These are phyloP conservation scores for Lithospermum erythrorhizon DNA, from an alignment of 257 asterid species.

Conservation along the genomic window DNA sequence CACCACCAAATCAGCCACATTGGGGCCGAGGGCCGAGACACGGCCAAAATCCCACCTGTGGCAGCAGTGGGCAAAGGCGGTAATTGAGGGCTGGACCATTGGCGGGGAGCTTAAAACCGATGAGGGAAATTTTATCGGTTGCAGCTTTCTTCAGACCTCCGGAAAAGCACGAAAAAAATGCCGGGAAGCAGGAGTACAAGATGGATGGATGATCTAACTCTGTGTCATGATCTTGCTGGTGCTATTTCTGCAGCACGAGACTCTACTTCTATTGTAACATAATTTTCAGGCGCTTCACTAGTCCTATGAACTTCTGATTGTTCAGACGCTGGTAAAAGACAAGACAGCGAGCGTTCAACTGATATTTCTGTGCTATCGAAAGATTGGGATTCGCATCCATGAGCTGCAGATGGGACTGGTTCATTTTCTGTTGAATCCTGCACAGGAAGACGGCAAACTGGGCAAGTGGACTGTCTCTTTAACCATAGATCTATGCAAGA, in stretches of 20 bases:
- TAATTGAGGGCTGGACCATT: no score
- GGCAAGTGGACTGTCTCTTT: slow-evolving; percentile 75
- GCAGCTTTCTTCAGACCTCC: no score
- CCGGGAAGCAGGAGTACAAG: not conserved
- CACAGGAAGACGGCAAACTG: slow-evolving; percentile 74
- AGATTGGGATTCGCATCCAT: slow-evolving; percentile 22
- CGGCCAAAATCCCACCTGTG: no score
- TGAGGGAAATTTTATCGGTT: no score
- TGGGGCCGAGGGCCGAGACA: no score
- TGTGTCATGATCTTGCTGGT: slow-evolving; percentile 25
- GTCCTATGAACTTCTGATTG: slow-evolving; percentile 19
- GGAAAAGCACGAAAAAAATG: no score
- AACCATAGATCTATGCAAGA: slow-evolving; percentile 86
- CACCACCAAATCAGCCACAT: no score
- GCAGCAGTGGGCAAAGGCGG: no score
- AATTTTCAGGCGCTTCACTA: slow-evolving; percentile 17
- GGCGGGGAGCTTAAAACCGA: no score
- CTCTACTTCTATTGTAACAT: slow-evolving; percentile 28
- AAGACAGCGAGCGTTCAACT: slow-evolving; percentile 37
- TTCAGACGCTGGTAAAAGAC: slow-evolving; percentile 32
- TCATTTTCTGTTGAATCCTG: slow-evolving; percentile 37
- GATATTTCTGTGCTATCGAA: slow-evolving; percentile 33
- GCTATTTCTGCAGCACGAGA: slow-evolving; percentile 27
- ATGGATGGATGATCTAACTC: not conserved
- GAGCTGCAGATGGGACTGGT: slow-evolving; percentile 20